Evolutionary conservation across 768 basidiomycete species (phyloP), one percentile per base, ranked within the genome.

Genomic region (Floccularia luteovirens): DNA sequence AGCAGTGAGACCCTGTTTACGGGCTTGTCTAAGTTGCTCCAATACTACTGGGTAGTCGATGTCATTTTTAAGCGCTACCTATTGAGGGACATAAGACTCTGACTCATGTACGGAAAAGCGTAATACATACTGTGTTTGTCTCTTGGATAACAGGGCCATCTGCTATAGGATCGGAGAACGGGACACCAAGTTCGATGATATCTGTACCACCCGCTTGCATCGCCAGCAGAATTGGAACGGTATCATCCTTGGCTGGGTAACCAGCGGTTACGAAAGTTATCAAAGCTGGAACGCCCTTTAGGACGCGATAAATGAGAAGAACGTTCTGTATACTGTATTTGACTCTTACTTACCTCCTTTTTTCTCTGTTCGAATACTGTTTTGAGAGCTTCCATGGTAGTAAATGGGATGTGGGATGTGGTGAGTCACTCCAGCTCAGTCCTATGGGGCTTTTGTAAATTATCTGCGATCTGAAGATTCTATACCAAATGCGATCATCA

Each of bases 241-340:
- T 97, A 43, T 85, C 83, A 54, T 79, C 67, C 39, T 62, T 59
- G 5, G 67, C 77, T 20, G 94, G 94, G 63, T 82, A 98, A 11
- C 94, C 94, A 32, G 93, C 93, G 16, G 94, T 99, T 50, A 98
- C 70, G 62, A 96, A 99, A 24, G 93, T 88, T 48, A 90, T 74
- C 39, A 90, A 64, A 4, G 77, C 82, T 35, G 81, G 74, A 17
- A 53, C 53, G 22, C 73, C 73, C 81, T 84, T n/a, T n/a, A n/a
- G n/a, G 44, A 21, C 27, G 20, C 31, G 41, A 13, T 23, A 10
- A 17, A 28, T 22, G 36, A 40, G 11, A 22, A 21, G 27, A 24
- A 11, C 11, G 21, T 36, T 5, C n/a, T 12, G 11, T 30, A 30
- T 31, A 12, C 22, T 2, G n/a, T 20, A 16, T 3, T 8, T 24